Evolutionary conservation across 345 rosid species (phyloP).

Genomic region (Hevea brasiliensis): DNA sequence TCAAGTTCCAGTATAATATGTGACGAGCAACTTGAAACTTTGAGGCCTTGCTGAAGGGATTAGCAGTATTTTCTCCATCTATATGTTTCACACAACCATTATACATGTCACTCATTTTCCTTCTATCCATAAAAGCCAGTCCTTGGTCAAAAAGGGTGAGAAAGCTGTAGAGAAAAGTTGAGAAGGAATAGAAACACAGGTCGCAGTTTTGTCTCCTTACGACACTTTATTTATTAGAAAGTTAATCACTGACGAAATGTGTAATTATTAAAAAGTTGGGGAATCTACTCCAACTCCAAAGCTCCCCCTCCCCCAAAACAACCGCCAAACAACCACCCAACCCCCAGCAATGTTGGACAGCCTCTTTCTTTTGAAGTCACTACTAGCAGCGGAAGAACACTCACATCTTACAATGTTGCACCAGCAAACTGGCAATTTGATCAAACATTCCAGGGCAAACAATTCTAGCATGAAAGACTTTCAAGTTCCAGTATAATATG

Average conservation of each 20-base stretch:
- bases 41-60: not conserved
- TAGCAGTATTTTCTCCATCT: not conserved
- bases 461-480: slow-evolving; percentile 39
- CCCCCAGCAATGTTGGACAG: too few species aligned
- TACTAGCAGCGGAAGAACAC: slow-evolving; percentile 54
- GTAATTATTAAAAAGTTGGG: not conserved
- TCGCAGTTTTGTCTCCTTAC: slow-evolving; percentile 23
- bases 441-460: slow-evolving; percentile 82
- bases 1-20: not conserved
- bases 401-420: slow-evolving; percentile 80
- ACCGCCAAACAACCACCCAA: too few species aligned
- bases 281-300: not conserved
- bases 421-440: slow-evolving; percentile 79
- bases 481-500: not conserved
- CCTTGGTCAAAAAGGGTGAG: slow-evolving; percentile 20
- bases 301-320: too few species aligned
- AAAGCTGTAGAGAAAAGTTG: slow-evolving; percentile 13
- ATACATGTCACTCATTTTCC: not conserved
- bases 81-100: slow-evolving; percentile 10
- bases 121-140: not conserved
- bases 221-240: slow-evolving; percentile 7
- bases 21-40: not conserved
- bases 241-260: slow-evolving; percentile 5
- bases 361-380: slow-evolving; percentile 88
- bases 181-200: slow-evolving; percentile 8